Evolutionary conservation across 805 yeast species (phyloP), one percentile per base, ranked within the genome.

Genomic region (Lipomyces kockii): DNA sequence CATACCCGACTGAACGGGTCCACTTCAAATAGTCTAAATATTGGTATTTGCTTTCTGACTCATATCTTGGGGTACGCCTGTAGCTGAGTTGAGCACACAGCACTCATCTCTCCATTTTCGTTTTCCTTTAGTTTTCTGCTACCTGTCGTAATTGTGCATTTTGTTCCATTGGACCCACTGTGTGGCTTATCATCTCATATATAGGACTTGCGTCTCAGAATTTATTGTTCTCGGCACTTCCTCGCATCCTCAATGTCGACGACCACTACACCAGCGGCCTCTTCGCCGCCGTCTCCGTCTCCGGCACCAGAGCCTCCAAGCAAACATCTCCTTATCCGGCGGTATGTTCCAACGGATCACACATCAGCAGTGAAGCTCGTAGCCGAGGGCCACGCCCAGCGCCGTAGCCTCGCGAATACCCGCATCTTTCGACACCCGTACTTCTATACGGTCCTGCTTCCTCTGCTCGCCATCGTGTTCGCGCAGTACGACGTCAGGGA

Each of bases 351-450:
- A 35, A 29, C 59, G 12, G 72, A 69, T 51, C 60, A 53, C 22
- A 34, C 29, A 27, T 43, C 20, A 2, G 66, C 70, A 5, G 29
- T 66, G 49, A 61, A 39, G 34, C 66, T 69, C 34, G 68, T 63
- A 54, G 64, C 62, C 32, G 67, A 63, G 12, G 68, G 72, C 49
- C 58, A 56, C 17, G 46, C 60, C 34, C 64, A 67, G 51, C 71
- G 72, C n/a, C 58, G 64, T 8, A 57, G 62, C 55, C 59, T 67
- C 22, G 72, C 72, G 27, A 69, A 66, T 46, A 37, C 34, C 25
- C 53, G 61, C 64, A 63, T 69, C 29, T 59, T 69, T 52, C 32
- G 54, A 17, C 72, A 67, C 37, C 68, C 68, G 1, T 61, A 57
- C 46, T 69, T 69, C 46, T 63, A 49, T 49, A 62, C 62, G 22